phyloP scores from a whole-genome alignment of 768 basidiomycete species.

The Amanita phalloides region DNA sequence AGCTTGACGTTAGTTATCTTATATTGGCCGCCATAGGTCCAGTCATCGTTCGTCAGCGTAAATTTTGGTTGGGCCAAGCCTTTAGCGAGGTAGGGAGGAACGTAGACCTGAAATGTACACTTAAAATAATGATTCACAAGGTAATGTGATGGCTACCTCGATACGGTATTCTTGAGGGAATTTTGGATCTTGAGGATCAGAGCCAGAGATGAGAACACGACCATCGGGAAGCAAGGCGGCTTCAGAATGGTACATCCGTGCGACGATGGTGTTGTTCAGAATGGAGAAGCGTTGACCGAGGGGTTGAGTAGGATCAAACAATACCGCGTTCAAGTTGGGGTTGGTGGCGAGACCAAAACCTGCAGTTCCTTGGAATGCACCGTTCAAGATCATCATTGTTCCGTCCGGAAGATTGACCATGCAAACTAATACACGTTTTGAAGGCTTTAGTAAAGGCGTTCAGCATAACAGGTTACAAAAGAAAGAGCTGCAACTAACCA shows the following conservation, averaged over 20 bases:
- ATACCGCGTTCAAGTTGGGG: constrained; percentile 52
- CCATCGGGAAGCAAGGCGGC: constrained; percentile 68
- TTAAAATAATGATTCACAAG: neutral
- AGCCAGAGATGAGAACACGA: constrained; percentile 66
- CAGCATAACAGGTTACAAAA: neutral
- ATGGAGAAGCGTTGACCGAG: constrained; percentile 54
- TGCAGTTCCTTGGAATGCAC: constrained; percentile 57
- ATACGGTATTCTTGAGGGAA: constrained; percentile 73
- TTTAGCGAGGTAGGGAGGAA: constrained; percentile 74
- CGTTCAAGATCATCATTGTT: constrained; percentile 71
- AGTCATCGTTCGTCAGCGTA: constrained; percentile 48
- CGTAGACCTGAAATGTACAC: constrained; percentile 45
- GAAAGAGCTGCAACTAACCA: constrained; percentile 36
- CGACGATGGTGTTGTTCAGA: constrained; percentile 55
- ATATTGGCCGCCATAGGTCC: constrained; percentile 46
- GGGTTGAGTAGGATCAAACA: constrained; percentile 60
- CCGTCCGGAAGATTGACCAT: constrained; percentile 64
- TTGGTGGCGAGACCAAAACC: constrained; percentile 62
- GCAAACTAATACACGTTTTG: constrained; percentile 67
- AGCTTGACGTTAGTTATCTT: constrained; percentile 38
- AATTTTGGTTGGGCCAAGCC: constrained; percentile 55
- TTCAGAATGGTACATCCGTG: constrained; percentile 71
- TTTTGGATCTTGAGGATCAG: constrained; percentile 49
- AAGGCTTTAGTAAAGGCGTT: constrained; percentile 34
- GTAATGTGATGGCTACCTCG: constrained; percentile 19